A percentile compares a stretch with the other conserved stretches of the same genome.
These are phyloP conservation scores for Amylocarpus encephaloides DNA, from an alignment of 2,329 filamentous ascomycete species.

Conservation along the genomic window DNA sequence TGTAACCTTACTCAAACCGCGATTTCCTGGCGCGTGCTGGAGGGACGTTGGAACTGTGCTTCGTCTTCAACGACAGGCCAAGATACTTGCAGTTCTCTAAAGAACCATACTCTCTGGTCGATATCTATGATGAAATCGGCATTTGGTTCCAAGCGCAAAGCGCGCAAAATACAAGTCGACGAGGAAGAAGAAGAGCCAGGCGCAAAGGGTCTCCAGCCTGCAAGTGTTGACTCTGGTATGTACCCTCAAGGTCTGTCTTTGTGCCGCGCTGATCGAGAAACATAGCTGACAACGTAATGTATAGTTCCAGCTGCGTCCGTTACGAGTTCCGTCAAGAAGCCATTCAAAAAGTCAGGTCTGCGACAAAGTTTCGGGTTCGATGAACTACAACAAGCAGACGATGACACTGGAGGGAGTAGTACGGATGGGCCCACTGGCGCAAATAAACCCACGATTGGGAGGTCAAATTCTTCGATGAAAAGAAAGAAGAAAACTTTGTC, in stretches of 20 bases:
- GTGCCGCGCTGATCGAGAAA: conserved; percentile 26
- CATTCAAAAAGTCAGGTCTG: conserved; percentile 51
- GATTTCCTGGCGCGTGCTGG: neutral
- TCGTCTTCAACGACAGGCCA: too few relatives aligned
- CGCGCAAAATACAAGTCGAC: conserved; percentile 66
- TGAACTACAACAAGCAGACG: conserved; percentile 27
- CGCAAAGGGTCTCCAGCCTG: conserved; percentile 16
- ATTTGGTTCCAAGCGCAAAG: conserved; percentile 58
- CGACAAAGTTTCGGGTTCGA: conserved; percentile 48
- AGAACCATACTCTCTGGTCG: neutral
- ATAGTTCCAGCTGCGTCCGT: conserved; percentile 10
- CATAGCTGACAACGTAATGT: conserved; percentile 21
- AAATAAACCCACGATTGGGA: conserved; percentile 39
- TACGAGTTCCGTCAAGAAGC: conserved; percentile 43
- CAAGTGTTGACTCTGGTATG: conserved; percentile 24
- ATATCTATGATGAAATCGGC: conserved; percentile 25
- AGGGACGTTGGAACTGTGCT: too few relatives aligned
- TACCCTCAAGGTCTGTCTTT: conserved; percentile 6
- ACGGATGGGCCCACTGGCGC: conserved; percentile 6
- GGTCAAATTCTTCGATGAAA: conserved; percentile 51
- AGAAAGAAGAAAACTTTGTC: conserved; percentile 56
- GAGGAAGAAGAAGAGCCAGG: conserved; percentile 55
- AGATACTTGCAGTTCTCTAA: too few relatives aligned
- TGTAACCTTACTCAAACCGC: too few relatives aligned
- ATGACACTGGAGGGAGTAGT: conserved; percentile 10